Conservation (phyloP, 2,329 filamentous ascomycete genomes). For the Aspergillus fischeri region DNA sequence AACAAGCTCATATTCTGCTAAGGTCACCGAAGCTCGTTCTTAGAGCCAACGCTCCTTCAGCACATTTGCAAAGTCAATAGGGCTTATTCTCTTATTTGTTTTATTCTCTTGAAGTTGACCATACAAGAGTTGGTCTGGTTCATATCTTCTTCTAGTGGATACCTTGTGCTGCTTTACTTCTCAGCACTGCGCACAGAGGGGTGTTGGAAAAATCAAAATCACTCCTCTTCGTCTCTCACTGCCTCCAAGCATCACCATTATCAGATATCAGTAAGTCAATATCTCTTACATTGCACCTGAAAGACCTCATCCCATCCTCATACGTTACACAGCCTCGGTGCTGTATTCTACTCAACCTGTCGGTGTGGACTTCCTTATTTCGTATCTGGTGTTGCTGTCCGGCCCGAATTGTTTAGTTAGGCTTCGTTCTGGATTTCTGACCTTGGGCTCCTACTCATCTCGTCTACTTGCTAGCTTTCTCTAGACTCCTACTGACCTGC, state of each 20-base stretch:
- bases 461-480: neutral
- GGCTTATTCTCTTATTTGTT: neutral
- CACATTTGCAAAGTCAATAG: conserved; percentile 2
- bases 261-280: neutral
- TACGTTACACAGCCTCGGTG: neutral
- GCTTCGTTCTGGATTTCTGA: neutral
- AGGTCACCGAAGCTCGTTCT: conserved; percentile 1
- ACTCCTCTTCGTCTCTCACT: neutral
- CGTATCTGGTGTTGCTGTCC: neutral
- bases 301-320: neutral
- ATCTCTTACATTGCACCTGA: neutral
- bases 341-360: neutral
- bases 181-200: neutral
- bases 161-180: neutral
- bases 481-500: neutral
- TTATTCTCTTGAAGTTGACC: neutral
- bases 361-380: neutral
- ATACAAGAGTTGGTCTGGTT: neutral
- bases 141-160: conserved; percentile 1
- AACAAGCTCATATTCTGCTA: conserved; percentile 7
- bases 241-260: neutral
- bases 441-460: neutral
- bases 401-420: neutral
- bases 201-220: neutral
- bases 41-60: neutral